Evolutionary conservation across 1,284 basidiomycete genomes (phyloP).

Genomic region (Erythrobasidium hasegawianum): DNA sequence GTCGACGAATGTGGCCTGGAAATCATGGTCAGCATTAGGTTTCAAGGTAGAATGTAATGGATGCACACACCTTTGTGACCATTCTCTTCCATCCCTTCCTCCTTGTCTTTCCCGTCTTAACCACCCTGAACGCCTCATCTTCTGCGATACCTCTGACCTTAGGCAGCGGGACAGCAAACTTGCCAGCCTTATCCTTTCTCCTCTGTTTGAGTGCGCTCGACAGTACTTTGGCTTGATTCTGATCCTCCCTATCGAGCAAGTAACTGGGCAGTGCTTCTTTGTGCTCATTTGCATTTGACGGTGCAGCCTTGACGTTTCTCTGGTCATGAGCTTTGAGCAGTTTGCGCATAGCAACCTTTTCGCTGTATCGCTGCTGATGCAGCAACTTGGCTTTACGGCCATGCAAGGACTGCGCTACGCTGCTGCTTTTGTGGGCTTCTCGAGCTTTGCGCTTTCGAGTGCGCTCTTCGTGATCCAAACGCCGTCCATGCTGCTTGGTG

Average conservation of each 20-base stretch:
- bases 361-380: constrained; percentile 89
- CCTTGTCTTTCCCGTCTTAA: constrained; percentile 97
- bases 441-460: constrained; percentile 87
- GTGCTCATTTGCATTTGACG: constrained; percentile 25
- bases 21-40: too few relatives aligned
- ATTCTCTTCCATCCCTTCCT: constrained; percentile 98
- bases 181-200: constrained; percentile 97
- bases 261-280: constrained; percentile 90
- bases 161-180: constrained; percentile 92
- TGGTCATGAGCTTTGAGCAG: constrained; percentile 99
- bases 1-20: constrained; percentile 85
- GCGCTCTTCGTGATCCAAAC: constrained; percentile 52
- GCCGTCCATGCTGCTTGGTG: constrained; percentile 55
- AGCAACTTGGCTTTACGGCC: constrained; percentile 97
- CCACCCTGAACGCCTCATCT: constrained; percentile 99
- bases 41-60: too few relatives aligned
- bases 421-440: constrained; percentile 79
- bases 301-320: constrained; percentile 82
- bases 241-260: constrained; percentile 91
- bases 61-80: constrained; percentile 70
- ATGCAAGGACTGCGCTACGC: constrained; percentile 85
- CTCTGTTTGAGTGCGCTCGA: constrained; percentile 98
- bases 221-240: constrained; percentile 95
- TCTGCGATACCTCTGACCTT: constrained; percentile 98
- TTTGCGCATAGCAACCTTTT: constrained; percentile 99